Evolutionary conservation across 345 rosid species (phyloP), one percentile per base, ranked within the genome.

Genomic region (Limnanthes douglasii): DNA sequence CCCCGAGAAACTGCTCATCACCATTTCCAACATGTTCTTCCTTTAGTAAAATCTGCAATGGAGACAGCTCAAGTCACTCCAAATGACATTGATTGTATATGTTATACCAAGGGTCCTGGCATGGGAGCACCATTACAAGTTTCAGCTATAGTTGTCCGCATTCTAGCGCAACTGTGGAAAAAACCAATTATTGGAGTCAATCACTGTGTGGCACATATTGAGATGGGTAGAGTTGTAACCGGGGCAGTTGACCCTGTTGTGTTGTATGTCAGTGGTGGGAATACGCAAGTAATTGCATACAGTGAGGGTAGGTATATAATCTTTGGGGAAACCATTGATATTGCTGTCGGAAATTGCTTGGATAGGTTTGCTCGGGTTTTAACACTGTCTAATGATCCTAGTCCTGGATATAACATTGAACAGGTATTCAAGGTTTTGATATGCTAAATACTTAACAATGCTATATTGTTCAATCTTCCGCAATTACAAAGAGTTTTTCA

Each of bases 151-250:
- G 96, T 85, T 4, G 61, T 85, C 18, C 60, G 94, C 37, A 76
- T 81, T 20, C 73, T 92, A 49, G 85, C 99, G 1, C 73, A 59
- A 50, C 53, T 81, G n/a, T 92, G 99, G 96, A 81, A 78, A 54
- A 85, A 78, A 51, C 90, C 96, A 0, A 58, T 85, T 57, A 81
- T 81, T 24, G 94, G 70, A 0, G 94, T 85, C 37, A 92, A 92
- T 50, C 99, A 92, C 25, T 92, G 99, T 16, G 99, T 92, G 37
- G 99, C 96, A 0, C 99, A 90, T 48, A 85, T 85, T 34, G 99
- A 92, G 70, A 92, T 92, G 96, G 96, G 94, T 17, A 65, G 96
- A 65, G 62, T 92, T 22, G 94, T 90, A 28, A 90, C 96, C 4
- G 93, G 93, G 28, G 93, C 96, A 0, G 73, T 54, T 60, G 99